A percentile compares a stretch with the other conserved stretches of the same genome.
Conservation (phyloP, 163 green algal genomes). For the Scenedesmus sp. region DNA sequence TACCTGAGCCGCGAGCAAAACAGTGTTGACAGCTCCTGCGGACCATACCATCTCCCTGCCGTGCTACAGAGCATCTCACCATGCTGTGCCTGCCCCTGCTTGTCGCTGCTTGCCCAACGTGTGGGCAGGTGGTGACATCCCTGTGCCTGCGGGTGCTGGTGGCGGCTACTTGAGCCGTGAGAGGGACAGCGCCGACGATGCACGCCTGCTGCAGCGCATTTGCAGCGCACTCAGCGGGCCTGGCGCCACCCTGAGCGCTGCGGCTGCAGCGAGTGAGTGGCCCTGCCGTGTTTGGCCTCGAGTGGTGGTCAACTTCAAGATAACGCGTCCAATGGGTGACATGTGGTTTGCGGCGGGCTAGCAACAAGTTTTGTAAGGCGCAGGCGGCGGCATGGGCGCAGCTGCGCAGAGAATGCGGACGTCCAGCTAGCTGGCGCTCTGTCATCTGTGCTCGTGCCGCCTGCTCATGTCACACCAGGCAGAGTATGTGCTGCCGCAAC, state of each 20-base stretch:
- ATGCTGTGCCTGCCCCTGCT: neutral
- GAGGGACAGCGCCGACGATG: conserved; percentile 22
- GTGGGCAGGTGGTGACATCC: neutral
- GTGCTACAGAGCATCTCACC: too few species aligned
- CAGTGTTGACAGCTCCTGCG: neutral
- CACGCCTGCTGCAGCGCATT: conserved; percentile 42
- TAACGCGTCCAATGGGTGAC: too few species aligned
- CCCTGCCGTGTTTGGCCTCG: neutral
- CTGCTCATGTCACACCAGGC: too few species aligned
- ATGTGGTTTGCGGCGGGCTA: too few species aligned
- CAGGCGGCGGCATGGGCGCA: neutral
- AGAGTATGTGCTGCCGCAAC: neutral
- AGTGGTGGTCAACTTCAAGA: too few species aligned
- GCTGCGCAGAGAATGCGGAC: too few species aligned
- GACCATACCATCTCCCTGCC: too few species aligned
- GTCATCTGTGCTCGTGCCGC: too few species aligned
- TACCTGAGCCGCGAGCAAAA: neutral
- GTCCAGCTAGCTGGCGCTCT: too few species aligned
- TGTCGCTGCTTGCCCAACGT: neutral
- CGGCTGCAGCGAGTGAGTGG: neutral
- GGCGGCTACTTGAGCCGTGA: neutral
- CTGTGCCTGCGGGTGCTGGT: neutral
- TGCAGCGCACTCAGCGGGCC: neutral
- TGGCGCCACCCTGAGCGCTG: neutral
- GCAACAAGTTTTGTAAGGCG: too few species aligned